Base-by-base conservation (phyloP, 2,329 filamentous ascomycete genomes). In the Geosmithia flava region DNA sequence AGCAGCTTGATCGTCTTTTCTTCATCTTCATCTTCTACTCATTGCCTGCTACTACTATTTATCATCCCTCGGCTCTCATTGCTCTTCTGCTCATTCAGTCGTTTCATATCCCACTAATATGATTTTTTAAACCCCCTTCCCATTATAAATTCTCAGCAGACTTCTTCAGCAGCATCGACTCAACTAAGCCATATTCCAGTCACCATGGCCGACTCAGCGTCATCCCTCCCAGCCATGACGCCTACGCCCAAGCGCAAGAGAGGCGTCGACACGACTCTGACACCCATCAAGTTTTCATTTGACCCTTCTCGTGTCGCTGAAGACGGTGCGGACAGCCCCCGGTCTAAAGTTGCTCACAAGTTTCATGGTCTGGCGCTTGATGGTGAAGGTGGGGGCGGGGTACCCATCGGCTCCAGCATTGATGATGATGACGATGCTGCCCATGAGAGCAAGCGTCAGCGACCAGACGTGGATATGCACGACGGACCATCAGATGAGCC, bases 301-400 rank as follows among this genome's bases (percentile, higher is more conserved):
- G 67, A 72, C 49, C 52, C 59, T 43, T 48, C 62, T 53, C 53
- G 52, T 4, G 50, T 57, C 33, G 46, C 59, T 50, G 49, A 61
- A 37, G 48, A 57, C 27, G 68, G 72, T 29, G 72, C 75, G 46
- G 67, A 61, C 53, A 79, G 76, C 52, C 75, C 76, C n/a, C 67
- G 70, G 48, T 70, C 71, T 42, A 69, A 62, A 48, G 72, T 79
- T 41, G 72, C 70, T 40, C 70, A 72, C 56, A 67, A 67, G 55
- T 77, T 80, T 60, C 66, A 68, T 46, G 70, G 74, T 49, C 66
- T 79, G 46, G 69, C 65, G 15, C 60, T 79, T 48, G 63, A 58
- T 54, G 57, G 61, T 58, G 55, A 64, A 59, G 44, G 49, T 50
- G 51, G 47, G 48, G 51, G 49, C 51, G 50, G 49, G 46, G 49